phyloP scores from a whole-genome alignment of 371 early-diverging fungal species.

The Haplosporangium sp. region DNA sequence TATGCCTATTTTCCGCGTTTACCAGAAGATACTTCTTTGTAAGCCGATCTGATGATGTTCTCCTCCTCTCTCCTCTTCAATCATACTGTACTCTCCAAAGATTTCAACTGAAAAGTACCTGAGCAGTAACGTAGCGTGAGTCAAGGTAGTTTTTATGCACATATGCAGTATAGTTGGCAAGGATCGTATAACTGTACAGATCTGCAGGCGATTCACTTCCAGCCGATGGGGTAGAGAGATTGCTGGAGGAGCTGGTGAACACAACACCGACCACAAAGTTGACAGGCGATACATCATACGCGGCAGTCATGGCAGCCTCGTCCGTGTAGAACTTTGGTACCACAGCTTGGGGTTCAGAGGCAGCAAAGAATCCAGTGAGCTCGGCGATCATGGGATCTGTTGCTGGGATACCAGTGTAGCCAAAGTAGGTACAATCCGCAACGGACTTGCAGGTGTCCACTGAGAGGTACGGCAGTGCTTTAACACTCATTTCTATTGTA shows the following conservation, averaged over 20 bases:
- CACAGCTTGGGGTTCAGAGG: slow-evolving; percentile 48
- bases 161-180: slow-evolving; percentile 54
- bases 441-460: slow-evolving; percentile 44
- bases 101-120: slow-evolving; percentile 12
- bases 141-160: slow-evolving; percentile 19
- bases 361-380: slow-evolving; percentile 48
- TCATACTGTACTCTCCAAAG: neutral
- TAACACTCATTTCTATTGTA: slow-evolving; percentile 38
- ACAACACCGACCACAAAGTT: slow-evolving; percentile 56
- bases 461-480: slow-evolving; percentile 49
- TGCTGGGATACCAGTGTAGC: slow-evolving; percentile 50
- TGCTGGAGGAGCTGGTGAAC: slow-evolving; percentile 48
- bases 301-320: slow-evolving; percentile 40
- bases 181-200: slow-evolving; percentile 39
- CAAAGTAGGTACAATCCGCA: slow-evolving; percentile 55
- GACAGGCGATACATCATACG: slow-evolving; percentile 45
- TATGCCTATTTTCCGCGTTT: slow-evolving; percentile 26
- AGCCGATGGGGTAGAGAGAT: slow-evolving; percentile 20
- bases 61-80: neutral
- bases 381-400: slow-evolving; percentile 49
- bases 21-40: too few relatives aligned
- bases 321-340: slow-evolving; percentile 40
- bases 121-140: slow-evolving; percentile 52
- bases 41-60: neutral
- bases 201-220: slow-evolving; percentile 6